Base-by-base conservation (phyloP, 2,329 filamentous ascomycete species). In the Alternaria conjuncta region DNA sequence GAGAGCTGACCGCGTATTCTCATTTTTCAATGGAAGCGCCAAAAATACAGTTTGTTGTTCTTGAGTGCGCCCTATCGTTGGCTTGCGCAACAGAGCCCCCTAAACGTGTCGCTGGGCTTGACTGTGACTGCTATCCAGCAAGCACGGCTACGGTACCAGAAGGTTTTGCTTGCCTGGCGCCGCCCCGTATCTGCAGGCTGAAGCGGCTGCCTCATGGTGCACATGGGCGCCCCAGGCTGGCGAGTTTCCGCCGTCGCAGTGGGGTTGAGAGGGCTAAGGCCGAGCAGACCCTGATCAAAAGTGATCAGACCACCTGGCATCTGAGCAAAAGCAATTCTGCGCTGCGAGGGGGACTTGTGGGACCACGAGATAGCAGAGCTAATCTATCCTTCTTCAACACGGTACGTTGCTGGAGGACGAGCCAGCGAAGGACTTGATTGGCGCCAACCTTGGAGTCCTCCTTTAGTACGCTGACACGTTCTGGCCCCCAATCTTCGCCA, bases 401-500 rank as follows among this genome's bases (percentile, higher is more conserved):
- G 41, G 45, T 57, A 44, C 49, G 60, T 44, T 20, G 28, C 45
- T 60, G 30, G 60, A 51, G 30, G 63, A 55, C 54, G 23, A 23
- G 28, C 46, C 13, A 6, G 32, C 47, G 45, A 45, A 26, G 45
- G 30, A 49, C 46, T 46, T 46, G 55, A 50, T 55, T 41, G 51
- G 53, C 53, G 20, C 45, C 46, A 56, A 43, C 32, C 45, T 41
- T 26, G 51, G 21, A 20, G 20, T 23, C 26, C 23, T 57, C 55
- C 43, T 28, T 53, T 45, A 21, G 44, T n/a, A 23, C 43, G 26
- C 46, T 11, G 46, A 23, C 57, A 21, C 55, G 58, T 60, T 71
- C 69, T 68, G 67, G 69, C 63, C 66, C 65, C 58, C 57, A 62
- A 57, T 28, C 28, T 30, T 72, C 71, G 69, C 69, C 65, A 70